A percentile compares a stretch with the other conserved stretches of the same genome.
Evolutionary conservation across 2,329 filamentous ascomycete species (phyloP).

Genomic region (Metarhizium brunneum): DNA sequence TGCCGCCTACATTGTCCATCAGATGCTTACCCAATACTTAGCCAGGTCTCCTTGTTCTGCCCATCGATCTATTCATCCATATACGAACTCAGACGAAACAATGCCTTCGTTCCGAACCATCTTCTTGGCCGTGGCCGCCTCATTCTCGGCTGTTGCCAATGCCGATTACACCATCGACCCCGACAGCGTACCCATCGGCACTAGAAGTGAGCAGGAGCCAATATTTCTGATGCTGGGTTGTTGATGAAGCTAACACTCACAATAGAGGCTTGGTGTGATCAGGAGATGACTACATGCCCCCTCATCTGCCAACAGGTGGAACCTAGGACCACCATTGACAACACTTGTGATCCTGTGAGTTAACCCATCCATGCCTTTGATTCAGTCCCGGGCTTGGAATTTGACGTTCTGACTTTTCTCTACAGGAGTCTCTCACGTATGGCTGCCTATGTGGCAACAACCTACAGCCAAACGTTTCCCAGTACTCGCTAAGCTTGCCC

Average conservation of each 20-base stretch:
- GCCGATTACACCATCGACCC: slow-evolving; percentile 56
- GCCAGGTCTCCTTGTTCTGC: neutral
- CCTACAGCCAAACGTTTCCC: slow-evolving; percentile 58
- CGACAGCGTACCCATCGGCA: slow-evolving; percentile 40
- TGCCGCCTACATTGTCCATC: neutral
- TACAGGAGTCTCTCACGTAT: slow-evolving; percentile 52
- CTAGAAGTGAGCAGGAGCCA: slow-evolving; percentile 36
- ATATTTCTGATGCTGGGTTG: neutral
- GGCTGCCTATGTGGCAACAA: slow-evolving; percentile 62
- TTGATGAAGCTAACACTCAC: slow-evolving; percentile 11
- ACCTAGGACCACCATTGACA: slow-evolving; percentile 42
- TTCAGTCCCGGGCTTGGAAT: neutral
- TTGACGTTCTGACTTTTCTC: neutral
- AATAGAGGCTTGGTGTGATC: slow-evolving; percentile 54
- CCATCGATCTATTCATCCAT: neutral
- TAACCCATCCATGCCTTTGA: neutral
- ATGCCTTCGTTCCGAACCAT: slow-evolving; percentile 49
- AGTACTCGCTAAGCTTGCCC: slow-evolving; percentile 71
- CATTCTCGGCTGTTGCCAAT: slow-evolving; percentile 42
- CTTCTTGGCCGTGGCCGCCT: slow-evolving; percentile 43
- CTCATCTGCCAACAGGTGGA: slow-evolving; percentile 59
- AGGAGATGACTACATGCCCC: slow-evolving; percentile 56
- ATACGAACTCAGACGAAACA: slow-evolving; percentile 8
- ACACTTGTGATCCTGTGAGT: slow-evolving; percentile 59
- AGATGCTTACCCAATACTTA: neutral